Conservation (phyloP, 371 early-diverging fungal species). For the Mucor saturninus region DNA sequence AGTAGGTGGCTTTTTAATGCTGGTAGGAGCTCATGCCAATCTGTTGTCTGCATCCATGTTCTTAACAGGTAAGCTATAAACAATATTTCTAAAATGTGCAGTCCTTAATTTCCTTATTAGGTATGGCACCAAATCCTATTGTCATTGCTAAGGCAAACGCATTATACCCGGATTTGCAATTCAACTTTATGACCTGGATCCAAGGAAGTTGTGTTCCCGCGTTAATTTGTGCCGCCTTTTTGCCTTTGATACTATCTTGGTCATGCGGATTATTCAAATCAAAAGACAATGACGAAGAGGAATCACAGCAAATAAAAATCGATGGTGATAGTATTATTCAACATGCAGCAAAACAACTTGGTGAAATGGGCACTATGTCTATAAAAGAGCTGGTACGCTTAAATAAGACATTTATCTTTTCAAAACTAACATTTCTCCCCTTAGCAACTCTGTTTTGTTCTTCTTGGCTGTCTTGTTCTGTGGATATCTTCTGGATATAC, state of each 20-base stretch:
- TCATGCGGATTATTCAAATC: conserved; percentile 31
- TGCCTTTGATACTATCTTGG: conserved; percentile 51
- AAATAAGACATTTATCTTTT: too few relatives aligned
- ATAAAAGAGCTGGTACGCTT: conserved; percentile 45
- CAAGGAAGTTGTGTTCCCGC: conserved; percentile 62
- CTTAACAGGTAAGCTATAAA: conserved; percentile 54
- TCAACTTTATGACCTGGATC: conserved; percentile 65
- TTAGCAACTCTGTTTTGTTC: conserved; percentile 57
- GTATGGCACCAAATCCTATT: conserved; percentile 76
- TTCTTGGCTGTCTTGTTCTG: conserved; percentile 60
- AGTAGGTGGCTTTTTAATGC: conserved; percentile 55
- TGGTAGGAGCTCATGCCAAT: conserved; percentile 65
- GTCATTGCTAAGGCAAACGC: conserved; percentile 56
- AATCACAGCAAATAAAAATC: conserved; percentile 16
- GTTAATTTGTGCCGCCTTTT: conserved; percentile 38
- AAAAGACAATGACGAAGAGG: conserved; percentile 25
- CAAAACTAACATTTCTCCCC: not conserved
- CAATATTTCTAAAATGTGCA: not conserved
- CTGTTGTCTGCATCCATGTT: conserved; percentile 70
- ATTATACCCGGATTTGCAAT: conserved; percentile 57
- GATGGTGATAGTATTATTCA: conserved; percentile 29
- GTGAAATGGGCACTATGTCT: conserved; percentile 43
- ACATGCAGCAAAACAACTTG: conserved; percentile 41
- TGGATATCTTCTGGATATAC: conserved; percentile 74
- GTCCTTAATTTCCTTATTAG: conserved; percentile 10